These are phyloP conservation scores for Rhodotorula sphaerocarpa DNA, from an alignment of 768 basidiomycete species.

Conservation along the genomic window DNA sequence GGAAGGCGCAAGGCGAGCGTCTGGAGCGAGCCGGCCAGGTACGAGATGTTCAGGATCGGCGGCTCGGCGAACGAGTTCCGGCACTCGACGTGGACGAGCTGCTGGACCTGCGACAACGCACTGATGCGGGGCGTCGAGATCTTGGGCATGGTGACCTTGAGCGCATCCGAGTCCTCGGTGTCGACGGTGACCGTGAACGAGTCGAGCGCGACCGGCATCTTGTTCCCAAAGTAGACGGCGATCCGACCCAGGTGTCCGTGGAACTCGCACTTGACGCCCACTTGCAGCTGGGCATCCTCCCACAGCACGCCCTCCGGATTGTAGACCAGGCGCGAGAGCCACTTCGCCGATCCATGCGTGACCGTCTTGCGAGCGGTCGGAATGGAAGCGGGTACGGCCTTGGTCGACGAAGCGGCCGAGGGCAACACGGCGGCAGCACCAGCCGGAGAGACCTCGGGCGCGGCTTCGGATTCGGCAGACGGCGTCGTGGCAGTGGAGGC, in stretches of 20 bases:
- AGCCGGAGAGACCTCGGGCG: slow-evolving; percentile 3
- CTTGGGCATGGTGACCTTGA: slow-evolving; percentile 79
- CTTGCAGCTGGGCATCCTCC: slow-evolving; percentile 89
- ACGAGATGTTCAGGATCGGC: slow-evolving; percentile 78
- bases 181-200: slow-evolving; percentile 76
- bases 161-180: slow-evolving; percentile 62
- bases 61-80: slow-evolving; percentile 69
- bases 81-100: slow-evolving; percentile 89
- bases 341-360: slow-evolving; percentile 37
- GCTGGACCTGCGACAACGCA: slow-evolving; percentile 80
- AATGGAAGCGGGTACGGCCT: slow-evolving; percentile 16
- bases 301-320: slow-evolving; percentile 79
- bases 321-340: slow-evolving; percentile 53
- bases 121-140: slow-evolving; percentile 74
- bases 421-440: too few species aligned
- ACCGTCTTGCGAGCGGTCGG: slow-evolving; percentile 28
- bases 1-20: slow-evolving; percentile 75
- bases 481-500: not conserved
- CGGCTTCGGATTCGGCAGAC: not conserved
- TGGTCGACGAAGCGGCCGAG: too few species aligned
- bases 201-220: slow-evolving; percentile 75
- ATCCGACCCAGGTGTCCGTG: slow-evolving; percentile 89
- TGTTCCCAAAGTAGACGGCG: slow-evolving; percentile 94
- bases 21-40: slow-evolving; percentile 84
- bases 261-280: slow-evolving; percentile 92